Evolutionary conservation across 192 early-diverging fungal species (phyloP).

Genomic region (Dispira simplex): DNA sequence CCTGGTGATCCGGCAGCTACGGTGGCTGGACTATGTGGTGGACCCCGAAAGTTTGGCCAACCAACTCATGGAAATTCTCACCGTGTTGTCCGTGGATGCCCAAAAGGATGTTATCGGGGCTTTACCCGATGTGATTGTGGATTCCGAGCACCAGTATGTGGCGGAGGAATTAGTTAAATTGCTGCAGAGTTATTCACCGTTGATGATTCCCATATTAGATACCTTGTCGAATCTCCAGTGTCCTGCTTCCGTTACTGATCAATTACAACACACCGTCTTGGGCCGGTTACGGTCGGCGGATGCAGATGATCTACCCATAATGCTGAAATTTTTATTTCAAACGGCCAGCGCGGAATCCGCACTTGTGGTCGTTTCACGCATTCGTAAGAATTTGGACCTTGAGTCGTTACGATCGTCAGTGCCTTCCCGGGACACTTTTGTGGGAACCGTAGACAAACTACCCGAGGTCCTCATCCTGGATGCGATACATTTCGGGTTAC

Average conservation of each 20-base stretch:
- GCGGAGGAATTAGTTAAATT: slow-evolving; percentile 39
- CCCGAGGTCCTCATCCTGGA: slow-evolving; percentile 35
- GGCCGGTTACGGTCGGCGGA: slow-evolving; percentile 46
- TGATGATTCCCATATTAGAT: slow-evolving; percentile 55
- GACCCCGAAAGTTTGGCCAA: slow-evolving; percentile 38
- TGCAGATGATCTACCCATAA: slow-evolving; percentile 48
- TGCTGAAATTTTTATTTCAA: slow-evolving; percentile 58
- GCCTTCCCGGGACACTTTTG: slow-evolving; percentile 11
- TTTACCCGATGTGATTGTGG: slow-evolving; percentile 60
- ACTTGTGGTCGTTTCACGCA: slow-evolving; percentile 15
- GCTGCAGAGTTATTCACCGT: slow-evolving; percentile 35
- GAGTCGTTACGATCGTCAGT: slow-evolving; percentile 29
- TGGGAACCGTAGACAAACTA: slow-evolving; percentile 10
- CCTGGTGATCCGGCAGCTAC: slow-evolving; percentile 51
- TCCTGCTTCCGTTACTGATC: slow-evolving; percentile 17
- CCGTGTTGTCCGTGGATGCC: slow-evolving; percentile 39
- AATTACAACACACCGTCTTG: slow-evolving; percentile 38
- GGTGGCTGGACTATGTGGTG: slow-evolving; percentile 59
- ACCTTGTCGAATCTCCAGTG: slow-evolving; percentile 49
- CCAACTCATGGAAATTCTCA: slow-evolving; percentile 51
- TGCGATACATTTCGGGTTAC: slow-evolving; percentile 43
- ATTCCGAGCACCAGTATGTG: slow-evolving; percentile 48
- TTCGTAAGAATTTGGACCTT: slow-evolving; percentile 48
- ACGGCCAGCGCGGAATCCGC: slow-evolving; percentile 30
- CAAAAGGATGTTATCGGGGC: slow-evolving; percentile 57